Evolutionary conservation across 2,329 filamentous ascomycete genomes (phyloP).

Genomic region (Penicillium sp.): DNA sequence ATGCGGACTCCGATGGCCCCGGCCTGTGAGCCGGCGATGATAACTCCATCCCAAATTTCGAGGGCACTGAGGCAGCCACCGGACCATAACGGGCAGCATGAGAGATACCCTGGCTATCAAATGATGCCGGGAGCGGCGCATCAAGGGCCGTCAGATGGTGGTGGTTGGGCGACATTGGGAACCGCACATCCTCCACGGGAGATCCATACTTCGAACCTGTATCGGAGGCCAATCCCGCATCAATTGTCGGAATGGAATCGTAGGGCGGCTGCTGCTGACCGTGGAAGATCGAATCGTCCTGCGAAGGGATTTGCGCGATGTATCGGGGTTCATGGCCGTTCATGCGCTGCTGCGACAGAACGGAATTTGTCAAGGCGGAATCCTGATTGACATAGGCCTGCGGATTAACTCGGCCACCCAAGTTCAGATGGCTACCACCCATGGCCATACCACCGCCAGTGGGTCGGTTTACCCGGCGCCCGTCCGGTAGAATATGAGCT

Average conservation of each 20-base stretch:
- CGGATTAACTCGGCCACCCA: slow-evolving; percentile 64
- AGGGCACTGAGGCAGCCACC: slow-evolving; percentile 86
- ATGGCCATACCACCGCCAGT: slow-evolving; percentile 42
- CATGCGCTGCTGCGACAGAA: slow-evolving; percentile 60
- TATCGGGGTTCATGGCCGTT: slow-evolving; percentile 47
- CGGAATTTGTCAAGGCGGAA: slow-evolving; percentile 69
- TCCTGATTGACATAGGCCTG: slow-evolving; percentile 60
- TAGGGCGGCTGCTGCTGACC: slow-evolving; percentile 44
- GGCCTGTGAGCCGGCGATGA: slow-evolving; percentile 70
- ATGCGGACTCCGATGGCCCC: slow-evolving; percentile 56
- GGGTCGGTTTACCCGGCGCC: slow-evolving; percentile 79
- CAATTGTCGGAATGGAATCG: slow-evolving; percentile 53
- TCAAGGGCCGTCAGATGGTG: slow-evolving; percentile 83
- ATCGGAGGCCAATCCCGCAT: slow-evolving; percentile 56
- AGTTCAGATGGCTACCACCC: slow-evolving; percentile 58
- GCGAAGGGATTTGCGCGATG: slow-evolving; percentile 38
- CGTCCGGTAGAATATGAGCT: slow-evolving; percentile 90
- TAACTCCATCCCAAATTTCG: slow-evolving; percentile 77
- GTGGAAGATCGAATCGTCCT: slow-evolving; percentile 42
- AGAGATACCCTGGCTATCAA: slow-evolving; percentile 93
- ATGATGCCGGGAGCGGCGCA: slow-evolving; percentile 86
- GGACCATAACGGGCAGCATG: slow-evolving; percentile 85
- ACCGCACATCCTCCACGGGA: slow-evolving; percentile 70
- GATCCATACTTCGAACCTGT: slow-evolving; percentile 70
- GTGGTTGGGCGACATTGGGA: slow-evolving; percentile 71